Evolutionary conservation across 345 rosid species (phyloP), one percentile per base, ranked within the genome.

Genomic region (Triadica sebifera): DNA sequence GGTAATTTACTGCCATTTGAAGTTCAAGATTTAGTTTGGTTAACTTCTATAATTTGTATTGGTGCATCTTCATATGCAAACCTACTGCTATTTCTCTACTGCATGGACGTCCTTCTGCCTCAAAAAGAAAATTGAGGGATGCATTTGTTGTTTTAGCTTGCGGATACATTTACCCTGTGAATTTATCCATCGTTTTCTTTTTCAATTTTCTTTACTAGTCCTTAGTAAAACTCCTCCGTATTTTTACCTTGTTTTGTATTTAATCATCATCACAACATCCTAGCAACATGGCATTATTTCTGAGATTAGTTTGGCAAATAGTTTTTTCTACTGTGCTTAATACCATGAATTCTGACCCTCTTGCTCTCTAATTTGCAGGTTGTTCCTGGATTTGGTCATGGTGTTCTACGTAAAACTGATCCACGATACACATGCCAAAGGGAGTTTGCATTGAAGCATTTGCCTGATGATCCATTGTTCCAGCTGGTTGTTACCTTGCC

Each of bases 361-460:
- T 29, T 39, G 47, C 72, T 72, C 61, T 72, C 37, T 68, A 73
- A 75, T 76, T 34, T 84, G 58, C 83, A 93, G 99, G 98, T 93
- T 75, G 97, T 96, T 65, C 99, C 99, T 15, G 99, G 99, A 74
- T 96, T 81, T 85, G 98, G 98, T 67, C 99, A 91, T 80, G 98
- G 99, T 73, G 99, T 96, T 70, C 71, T 96, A 81, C 97, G 97
- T 62, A 89, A 93, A 77, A 96, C 97, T 38, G 99, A 96, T 83
- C 99, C 98, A 74, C 85, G 98, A 83, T 96, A 96, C 75, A 86
- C 80, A 16, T 96, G 97, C 82, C 98, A 96, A 82, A 89, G 99
- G 81, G 97, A 96, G 84, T 96, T 96, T 85, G 99, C 98, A 52
- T 81, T 93, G 90, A 93, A 93, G 81, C 99, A 96, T 84, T 84